Evolutionary conservation across 2,329 filamentous ascomycete genomes (phyloP).

Genomic region (Xylariaceae sp.): DNA sequence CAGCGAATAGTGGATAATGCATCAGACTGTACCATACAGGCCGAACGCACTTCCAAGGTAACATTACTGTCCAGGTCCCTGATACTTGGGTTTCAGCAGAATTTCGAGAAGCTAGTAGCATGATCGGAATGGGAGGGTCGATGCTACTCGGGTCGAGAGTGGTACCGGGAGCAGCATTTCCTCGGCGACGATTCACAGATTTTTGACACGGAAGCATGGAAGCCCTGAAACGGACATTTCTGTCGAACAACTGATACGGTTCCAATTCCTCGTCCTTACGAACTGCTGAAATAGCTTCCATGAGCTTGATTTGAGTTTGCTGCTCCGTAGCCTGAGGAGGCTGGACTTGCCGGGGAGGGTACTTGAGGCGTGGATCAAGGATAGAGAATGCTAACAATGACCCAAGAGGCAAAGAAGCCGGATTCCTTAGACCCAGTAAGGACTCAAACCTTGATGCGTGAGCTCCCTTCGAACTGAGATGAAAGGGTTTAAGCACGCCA

Average conservation of each 20-base stretch:
- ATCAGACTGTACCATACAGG: constrained; percentile 87
- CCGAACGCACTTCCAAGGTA: constrained; percentile 89
- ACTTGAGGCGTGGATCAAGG: constrained; percentile 79
- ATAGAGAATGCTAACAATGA: constrained; percentile 74
- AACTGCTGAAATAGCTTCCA: constrained; percentile 71
- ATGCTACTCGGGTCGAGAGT: constrained; percentile 60
- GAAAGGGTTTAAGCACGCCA: constrained; percentile 65
- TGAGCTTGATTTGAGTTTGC: constrained; percentile 45
- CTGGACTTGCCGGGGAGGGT: constrained; percentile 69
- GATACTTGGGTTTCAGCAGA: constrained; percentile 56
- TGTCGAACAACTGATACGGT: constrained; percentile 68
- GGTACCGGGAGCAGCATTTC: constrained; percentile 65
- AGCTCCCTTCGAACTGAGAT: constrained; percentile 41
- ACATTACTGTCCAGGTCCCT: constrained; percentile 80
- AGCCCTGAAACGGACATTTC: constrained; percentile 68
- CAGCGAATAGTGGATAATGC: constrained; percentile 79
- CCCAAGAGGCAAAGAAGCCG: constrained; percentile 71
- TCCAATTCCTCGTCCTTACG: constrained; percentile 61
- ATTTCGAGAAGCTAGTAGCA: constrained; percentile 68
- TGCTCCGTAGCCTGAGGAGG: constrained; percentile 41
- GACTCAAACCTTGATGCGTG: constrained; percentile 58
- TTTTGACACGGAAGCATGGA: constrained; percentile 76
- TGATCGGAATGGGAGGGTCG: constrained; percentile 80
- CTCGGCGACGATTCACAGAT: constrained; percentile 78
- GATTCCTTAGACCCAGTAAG: constrained; percentile 67